Evolutionary conservation across 73 alveolate genomes (phyloP).

Genomic region (Paramecium biaurelia): DNA sequence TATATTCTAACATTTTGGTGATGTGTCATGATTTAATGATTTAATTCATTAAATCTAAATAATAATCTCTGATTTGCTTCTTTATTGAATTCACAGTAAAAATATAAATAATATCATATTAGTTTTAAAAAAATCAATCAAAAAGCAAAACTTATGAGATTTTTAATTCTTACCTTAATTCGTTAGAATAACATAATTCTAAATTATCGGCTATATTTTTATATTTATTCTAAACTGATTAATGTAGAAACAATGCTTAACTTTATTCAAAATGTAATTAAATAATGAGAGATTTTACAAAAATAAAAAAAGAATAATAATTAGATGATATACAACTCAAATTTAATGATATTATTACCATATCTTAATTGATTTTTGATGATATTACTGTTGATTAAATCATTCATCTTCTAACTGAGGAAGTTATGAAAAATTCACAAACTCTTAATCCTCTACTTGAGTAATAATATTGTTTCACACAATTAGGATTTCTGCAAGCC

Average conservation of each 20-base stretch:
- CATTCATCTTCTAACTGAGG: background rate
- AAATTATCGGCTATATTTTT: background rate
- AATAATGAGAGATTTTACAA: background rate
- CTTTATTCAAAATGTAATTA: background rate
- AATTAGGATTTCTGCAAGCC: background rate
- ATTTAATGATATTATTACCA: background rate
- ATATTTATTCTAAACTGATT: background rate
- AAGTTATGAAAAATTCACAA: background rate
- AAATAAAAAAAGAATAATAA: background rate
- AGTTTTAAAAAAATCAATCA: background rate
- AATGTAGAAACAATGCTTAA: background rate
- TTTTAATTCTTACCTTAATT: background rate
- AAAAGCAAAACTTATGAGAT: background rate
- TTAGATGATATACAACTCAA: background rate
- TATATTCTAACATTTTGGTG: background rate
- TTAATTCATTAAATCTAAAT: background rate
- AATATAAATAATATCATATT: background rate
- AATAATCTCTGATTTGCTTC: constrained; percentile 22
- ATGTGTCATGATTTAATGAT: background rate
- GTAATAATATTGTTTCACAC: background rate
- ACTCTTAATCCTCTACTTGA: constrained; percentile 15
- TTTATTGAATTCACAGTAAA: background rate
- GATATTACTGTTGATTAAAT: background rate
- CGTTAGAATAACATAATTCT: constrained; percentile 13
- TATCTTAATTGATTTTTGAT: background rate